Conservation (phyloP, 139 green algal genomes). For the Deuterostichococcus epilithicus region DNA sequence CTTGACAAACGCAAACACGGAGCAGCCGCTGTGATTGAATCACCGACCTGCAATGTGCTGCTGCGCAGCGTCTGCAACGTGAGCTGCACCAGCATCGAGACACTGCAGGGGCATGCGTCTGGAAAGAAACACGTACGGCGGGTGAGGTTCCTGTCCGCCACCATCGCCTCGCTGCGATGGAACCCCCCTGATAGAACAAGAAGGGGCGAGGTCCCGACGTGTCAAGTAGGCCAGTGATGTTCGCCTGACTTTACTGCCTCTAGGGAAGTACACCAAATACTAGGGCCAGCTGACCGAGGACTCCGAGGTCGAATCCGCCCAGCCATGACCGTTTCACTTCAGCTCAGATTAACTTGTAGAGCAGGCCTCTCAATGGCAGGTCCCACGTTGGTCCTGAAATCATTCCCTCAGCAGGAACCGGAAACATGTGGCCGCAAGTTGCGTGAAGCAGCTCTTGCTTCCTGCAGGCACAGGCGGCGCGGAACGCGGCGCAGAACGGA, state of each 20-base stretch:
- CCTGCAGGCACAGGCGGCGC: not conserved
- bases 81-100: conserved; percentile 80
- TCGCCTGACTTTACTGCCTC: not conserved
- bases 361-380: too few relatives aligned
- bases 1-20: too few relatives aligned
- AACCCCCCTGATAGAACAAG: not conserved
- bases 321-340: too few relatives aligned
- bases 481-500: not conserved
- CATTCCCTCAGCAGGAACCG: too few relatives aligned
- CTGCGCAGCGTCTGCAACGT: conserved; percentile 76
- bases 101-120: conserved; percentile 71
- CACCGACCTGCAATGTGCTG: too few relatives aligned
- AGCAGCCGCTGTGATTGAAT: too few relatives aligned
- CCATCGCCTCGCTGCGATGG: not conserved
- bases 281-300: too few relatives aligned
- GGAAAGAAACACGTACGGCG: conserved; percentile 81
- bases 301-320: too few relatives aligned
- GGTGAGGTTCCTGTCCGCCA: conserved; percentile 9
- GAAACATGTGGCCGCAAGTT: too few relatives aligned
- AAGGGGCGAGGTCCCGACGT: not conserved
- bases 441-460: not conserved
- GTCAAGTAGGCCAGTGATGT: not conserved
- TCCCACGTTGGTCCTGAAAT: too few relatives aligned
- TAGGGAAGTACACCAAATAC: too few relatives aligned
- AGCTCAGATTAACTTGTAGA: too few relatives aligned